Evolutionary conservation across 805 yeast species (phyloP), one percentile per base, ranked within the genome.

Genomic region (Komagataella phaffii): DNA sequence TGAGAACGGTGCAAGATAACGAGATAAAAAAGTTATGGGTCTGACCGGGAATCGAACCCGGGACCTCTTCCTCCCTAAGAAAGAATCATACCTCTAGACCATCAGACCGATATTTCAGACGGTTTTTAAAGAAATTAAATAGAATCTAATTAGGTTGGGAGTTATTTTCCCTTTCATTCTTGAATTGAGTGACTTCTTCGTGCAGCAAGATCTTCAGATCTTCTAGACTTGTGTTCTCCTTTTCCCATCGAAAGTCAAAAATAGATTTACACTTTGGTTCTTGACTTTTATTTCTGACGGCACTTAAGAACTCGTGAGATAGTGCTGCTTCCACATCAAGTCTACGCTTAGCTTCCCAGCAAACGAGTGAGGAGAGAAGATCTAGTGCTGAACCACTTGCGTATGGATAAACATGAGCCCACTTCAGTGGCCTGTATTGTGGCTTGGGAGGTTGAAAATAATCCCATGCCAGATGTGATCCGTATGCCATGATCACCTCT

Each of bases 161-260:
- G 17, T 44, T 4, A 17, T 47, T 54, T 46, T 52, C 56, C 44
- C 63, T 60, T 47, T 62, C 70, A 23, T 56, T 55, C 57, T 73
- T 79, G 59, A 81, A 82, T 5, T 59, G 55, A 18, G 67, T 68
- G 3, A 81, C 85, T 61, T 82, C 88, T 12, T 72, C 70, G 24
- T 69, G 71, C 3, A 83, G 64, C 53, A 74, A 62, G 3, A 65
- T 61, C 57, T 77, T 79, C 61, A 81, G 65, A 17, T 74, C 77
- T 24, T 67, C 64, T 61, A 76, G 64, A 7, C 71, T 62, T 7
- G 56, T 57, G 12, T 55, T 54, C 46, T 60, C 59, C 60, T 65
- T 61, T 59, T 89, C 96, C 62, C 83, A 86, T 36, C 79, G 73
- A 58, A 84, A 85, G 59, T 84, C 83, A 59, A 88, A 85, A 2